Conservation (phyloP, 2,329 filamentous ascomycete species). For the Talaromyces pinophilus region DNA sequence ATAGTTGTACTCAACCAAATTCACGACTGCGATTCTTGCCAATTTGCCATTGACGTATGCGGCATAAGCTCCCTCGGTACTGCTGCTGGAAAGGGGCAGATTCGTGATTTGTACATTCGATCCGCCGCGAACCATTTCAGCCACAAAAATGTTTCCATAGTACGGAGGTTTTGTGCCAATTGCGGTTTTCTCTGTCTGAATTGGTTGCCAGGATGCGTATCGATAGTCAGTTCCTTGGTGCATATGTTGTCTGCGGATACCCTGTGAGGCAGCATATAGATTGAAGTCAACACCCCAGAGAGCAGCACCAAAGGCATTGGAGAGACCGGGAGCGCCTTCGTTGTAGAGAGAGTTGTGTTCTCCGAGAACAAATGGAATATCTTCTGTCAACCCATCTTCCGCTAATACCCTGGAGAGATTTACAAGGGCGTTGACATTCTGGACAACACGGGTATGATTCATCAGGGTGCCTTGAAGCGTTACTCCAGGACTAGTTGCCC, state of each 20-base stretch:
- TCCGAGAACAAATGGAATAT: conserved; percentile 20
- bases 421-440: conserved; percentile 1
- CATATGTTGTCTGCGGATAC: conserved; percentile 17
- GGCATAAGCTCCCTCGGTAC: conserved; percentile 22
- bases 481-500: conserved; percentile 16
- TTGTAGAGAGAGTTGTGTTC: conserved; percentile 21
- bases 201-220: conserved; percentile 21
- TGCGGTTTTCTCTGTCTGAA: conserved; percentile 13
- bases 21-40: conserved; percentile 19
- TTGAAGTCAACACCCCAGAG: conserved; percentile 22
- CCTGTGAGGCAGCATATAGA: conserved; percentile 14
- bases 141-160: conserved; percentile 22
- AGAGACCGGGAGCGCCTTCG: conserved; percentile 21
- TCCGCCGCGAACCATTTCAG: conserved; percentile 18
- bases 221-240: conserved; percentile 20
- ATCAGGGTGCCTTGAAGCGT: conserved; percentile 20
- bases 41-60: conserved; percentile 19
- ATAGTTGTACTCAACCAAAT: conserved; percentile 21
- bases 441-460: conserved; percentile 17
- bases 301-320: conserved; percentile 23
- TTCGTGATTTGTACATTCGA: conserved; percentile 16
- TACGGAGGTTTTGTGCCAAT: conserved; percentile 19
- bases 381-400: conserved; percentile 1
- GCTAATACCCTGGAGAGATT: conserved; percentile 10
- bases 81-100: conserved; percentile 17